Evolutionary conservation across 305 asterid genomes (phyloP).

Genomic region (Plantago coronopus): DNA sequence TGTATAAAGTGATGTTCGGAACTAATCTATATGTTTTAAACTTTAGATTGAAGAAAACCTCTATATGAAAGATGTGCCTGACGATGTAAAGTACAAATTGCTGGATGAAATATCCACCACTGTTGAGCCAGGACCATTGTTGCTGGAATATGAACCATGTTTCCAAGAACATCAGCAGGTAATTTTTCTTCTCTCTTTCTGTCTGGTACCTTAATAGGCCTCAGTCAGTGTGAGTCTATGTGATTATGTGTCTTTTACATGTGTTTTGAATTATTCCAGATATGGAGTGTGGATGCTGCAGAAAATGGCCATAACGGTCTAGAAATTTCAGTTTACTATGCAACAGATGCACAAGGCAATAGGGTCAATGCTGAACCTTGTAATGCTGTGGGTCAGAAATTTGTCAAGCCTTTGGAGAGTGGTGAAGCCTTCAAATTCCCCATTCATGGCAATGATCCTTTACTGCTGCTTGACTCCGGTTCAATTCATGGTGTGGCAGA

Average conservation of each 20-base stretch:
- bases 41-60: constrained; percentile 47
- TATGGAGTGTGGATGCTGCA: constrained; percentile 9
- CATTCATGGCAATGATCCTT: not conserved
- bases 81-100: constrained; percentile 50
- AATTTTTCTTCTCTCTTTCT: not conserved
- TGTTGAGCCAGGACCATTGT: constrained; percentile 38
- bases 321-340: not conserved
- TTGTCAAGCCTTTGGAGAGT: constrained; percentile 1
- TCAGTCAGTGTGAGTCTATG: too few relatives aligned
- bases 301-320: not conserved
- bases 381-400: constrained; percentile 2
- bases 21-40: not conserved
- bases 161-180: constrained; percentile 29
- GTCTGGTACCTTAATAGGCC: too few relatives aligned
- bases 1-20: not conserved
- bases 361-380: constrained; percentile 7
- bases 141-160: constrained; percentile 47
- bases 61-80: constrained; percentile 36
- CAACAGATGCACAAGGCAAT: constrained; percentile 17
- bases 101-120: constrained; percentile 50
- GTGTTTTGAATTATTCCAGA: not conserved
- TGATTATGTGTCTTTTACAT: too few relatives aligned
- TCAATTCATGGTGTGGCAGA: not conserved
- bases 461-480: not conserved
- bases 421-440: constrained; percentile 6